These are phyloP conservation scores for Onygenales sp. DNA, from an alignment of 2,329 filamentous ascomycete genomes.

Conservation along the genomic window DNA sequence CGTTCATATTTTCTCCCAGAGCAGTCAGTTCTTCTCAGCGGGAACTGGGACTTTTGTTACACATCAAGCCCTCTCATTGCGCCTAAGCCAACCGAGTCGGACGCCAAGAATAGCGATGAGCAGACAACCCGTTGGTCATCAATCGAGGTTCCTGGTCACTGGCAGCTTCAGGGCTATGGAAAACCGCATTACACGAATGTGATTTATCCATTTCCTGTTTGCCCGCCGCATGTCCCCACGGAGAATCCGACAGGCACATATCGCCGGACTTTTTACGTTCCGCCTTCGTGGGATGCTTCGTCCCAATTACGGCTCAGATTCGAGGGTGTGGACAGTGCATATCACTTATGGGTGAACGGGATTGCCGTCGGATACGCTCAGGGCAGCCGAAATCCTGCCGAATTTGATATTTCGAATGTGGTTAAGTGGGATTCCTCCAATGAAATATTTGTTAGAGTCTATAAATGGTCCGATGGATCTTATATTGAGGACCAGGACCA, in stretches of 20 bases:
- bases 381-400: slow-evolving; percentile 57
- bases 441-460: slow-evolving; percentile 54
- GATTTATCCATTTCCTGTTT: slow-evolving; percentile 55
- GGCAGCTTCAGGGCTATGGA: slow-evolving; percentile 62
- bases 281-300: slow-evolving; percentile 37
- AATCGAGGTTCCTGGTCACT: slow-evolving; percentile 56
- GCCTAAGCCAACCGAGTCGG: slow-evolving; percentile 10
- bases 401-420: slow-evolving; percentile 55
- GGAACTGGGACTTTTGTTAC: slow-evolving; percentile 49
- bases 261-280: slow-evolving; percentile 46
- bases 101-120: not conserved
- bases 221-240: slow-evolving; percentile 52
- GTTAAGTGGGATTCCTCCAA: slow-evolving; percentile 43
- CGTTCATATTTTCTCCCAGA: slow-evolving; percentile 46
- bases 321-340: slow-evolving; percentile 63
- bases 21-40: slow-evolving; percentile 40
- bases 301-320: slow-evolving; percentile 55
- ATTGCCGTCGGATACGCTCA: slow-evolving; percentile 57
- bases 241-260: slow-evolving; percentile 60
- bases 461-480: slow-evolving; percentile 59
- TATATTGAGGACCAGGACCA: slow-evolving; percentile 63
- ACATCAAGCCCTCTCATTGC: slow-evolving; percentile 38
- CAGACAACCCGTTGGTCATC: not conserved
- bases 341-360: slow-evolving; percentile 61
- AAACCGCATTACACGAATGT: slow-evolving; percentile 61